These are phyloP conservation scores for Rhododendron griersonianum DNA, from an alignment of 148 eudicot species.

Conservation along the genomic window DNA sequence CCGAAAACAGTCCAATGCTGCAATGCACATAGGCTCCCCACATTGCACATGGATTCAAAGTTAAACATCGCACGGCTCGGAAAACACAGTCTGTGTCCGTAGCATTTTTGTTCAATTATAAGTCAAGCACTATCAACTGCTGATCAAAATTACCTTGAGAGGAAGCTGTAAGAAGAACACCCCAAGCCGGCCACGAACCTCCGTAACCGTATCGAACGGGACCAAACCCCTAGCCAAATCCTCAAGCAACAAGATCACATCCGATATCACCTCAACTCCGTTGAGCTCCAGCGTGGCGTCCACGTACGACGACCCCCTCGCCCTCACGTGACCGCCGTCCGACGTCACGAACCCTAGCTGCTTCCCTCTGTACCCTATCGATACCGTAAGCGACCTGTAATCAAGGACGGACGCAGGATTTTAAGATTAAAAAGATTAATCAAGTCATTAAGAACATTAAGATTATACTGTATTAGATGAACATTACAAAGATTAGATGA, in stretches of 20 bases:
- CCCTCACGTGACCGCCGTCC: constrained; percentile 35
- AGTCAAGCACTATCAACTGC: not conserved
- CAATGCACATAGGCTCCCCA: not conserved
- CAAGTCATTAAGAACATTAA: no score
- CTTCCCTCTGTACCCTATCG: constrained; percentile 60
- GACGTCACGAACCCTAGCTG: constrained; percentile 55
- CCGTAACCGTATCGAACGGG: constrained; percentile 49
- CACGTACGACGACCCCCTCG: constrained; percentile 56
- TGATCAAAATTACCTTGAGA: constrained; percentile 30
- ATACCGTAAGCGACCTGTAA: constrained; percentile 30
- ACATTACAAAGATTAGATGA: no score
- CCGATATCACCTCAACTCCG: constrained; percentile 38
- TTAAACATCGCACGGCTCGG: not conserved
- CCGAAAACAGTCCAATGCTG: not conserved
- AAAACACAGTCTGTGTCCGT: no score
- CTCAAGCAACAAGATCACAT: constrained; percentile 43
- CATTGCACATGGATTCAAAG: not conserved
- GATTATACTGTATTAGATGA: no score
- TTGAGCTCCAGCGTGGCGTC: constrained; percentile 45
- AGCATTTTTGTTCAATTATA: not conserved
- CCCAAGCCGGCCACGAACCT: constrained; percentile 44
- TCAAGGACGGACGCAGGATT: not conserved
- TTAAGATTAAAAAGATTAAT: no score
- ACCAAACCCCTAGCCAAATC: constrained; percentile 57
- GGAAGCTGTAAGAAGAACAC: constrained; percentile 43